Conservation (phyloP, 345 rosid species). For the Diplotaxis tenuifolia region DNA sequence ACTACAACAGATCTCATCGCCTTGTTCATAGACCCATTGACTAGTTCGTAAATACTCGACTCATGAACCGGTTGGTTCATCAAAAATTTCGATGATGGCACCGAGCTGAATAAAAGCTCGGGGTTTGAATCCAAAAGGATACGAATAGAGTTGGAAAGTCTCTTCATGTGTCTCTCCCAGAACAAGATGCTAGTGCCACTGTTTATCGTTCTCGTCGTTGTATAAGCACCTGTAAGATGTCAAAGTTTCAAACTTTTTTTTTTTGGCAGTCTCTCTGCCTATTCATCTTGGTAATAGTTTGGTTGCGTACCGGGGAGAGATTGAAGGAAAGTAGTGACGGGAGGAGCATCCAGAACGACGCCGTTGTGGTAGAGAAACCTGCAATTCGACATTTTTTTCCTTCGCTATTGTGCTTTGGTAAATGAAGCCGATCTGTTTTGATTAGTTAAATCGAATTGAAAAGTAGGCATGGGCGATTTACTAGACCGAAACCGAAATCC, state of each 20-base stretch:
- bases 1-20: conserved; percentile 44
- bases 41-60: conserved; percentile 42
- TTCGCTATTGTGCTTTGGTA: neutral
- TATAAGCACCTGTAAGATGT: conserved; percentile 62
- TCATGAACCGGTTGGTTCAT: conserved; percentile 38
- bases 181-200: conserved; percentile 52
- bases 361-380: conserved; percentile 61
- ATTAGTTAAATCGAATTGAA: neutral
- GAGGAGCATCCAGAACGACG: conserved; percentile 51
- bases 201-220: conserved; percentile 73
- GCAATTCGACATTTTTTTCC: conserved; percentile 39
- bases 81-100: conserved; percentile 12
- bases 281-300: neutral
- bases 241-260: conserved; percentile 4
- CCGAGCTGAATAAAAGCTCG: conserved; percentile 38
- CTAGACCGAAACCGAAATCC: too few species aligned
- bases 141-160: conserved; percentile 57
- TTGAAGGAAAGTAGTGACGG: conserved; percentile 60
- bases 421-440: neutral
- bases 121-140: conserved; percentile 54
- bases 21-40: conserved; percentile 46
- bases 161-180: conserved; percentile 64
- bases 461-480: neutral
- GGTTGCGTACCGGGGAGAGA: conserved; percentile 49
- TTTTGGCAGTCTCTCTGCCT: neutral